These are phyloP conservation scores for Larix kaempferi DNA, from an alignment of 75 land plant species.

Conservation along the genomic window DNA sequence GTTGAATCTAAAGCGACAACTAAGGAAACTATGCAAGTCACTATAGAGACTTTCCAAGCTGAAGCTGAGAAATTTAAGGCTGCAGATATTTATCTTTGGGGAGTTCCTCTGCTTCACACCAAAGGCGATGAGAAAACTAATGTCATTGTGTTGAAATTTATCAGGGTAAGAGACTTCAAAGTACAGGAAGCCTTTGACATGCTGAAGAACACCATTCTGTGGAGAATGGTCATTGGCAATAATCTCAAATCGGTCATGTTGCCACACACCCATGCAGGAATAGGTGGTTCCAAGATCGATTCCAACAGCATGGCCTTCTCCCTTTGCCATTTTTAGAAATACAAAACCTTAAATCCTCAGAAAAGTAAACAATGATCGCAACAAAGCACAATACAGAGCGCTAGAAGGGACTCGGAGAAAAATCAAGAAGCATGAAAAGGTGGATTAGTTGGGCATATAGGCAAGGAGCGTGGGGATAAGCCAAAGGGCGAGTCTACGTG, in stretches of 20 bases:
- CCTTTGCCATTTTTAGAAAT: conserved; percentile 2
- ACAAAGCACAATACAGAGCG: too few species aligned
- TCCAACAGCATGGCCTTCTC: conserved; percentile 21
- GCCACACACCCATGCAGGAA: conserved; percentile 27
- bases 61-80: conserved; percentile 1
- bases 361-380: too few species aligned
- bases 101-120: conserved; percentile 60
- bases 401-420: too few species aligned
- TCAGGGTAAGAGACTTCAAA: conserved; percentile 48
- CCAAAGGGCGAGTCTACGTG: too few species aligned
- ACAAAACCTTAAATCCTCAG: not conserved
- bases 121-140: conserved; percentile 36
- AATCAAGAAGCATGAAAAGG: too few species aligned
- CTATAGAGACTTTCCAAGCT: conserved; percentile 1
- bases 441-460: too few species aligned
- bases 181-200: conserved; percentile 35
- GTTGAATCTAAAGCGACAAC: not conserved
- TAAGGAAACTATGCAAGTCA: conserved; percentile 4
- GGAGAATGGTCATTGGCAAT: conserved; percentile 44
- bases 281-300: conserved; percentile 25
- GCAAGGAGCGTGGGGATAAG: too few species aligned
- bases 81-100: conserved; percentile 55
- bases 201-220: conserved; percentile 38
- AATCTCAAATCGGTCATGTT: conserved; percentile 20
- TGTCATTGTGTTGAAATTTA: conserved; percentile 30